Conservation (phyloP, 108 stramenopile genomes). For the Discostella pseudostelligera region DNA sequence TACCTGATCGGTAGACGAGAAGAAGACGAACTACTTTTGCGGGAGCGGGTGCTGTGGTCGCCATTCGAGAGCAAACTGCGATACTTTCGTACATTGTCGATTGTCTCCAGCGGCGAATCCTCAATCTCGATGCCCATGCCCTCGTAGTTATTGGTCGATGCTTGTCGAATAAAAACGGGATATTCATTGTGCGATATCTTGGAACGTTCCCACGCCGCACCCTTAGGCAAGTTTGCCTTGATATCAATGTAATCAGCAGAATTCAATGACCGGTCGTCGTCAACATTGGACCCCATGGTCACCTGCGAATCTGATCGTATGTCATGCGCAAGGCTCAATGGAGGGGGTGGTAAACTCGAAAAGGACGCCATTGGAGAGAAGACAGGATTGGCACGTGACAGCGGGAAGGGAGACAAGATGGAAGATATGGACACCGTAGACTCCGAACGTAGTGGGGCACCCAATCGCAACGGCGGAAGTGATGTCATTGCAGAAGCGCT, state of each 20-base stretch:
- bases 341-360: not conserved
- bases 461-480: constrained; percentile 30
- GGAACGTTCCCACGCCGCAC: constrained; percentile 32
- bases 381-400: constrained; percentile 27
- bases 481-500: constrained; percentile 10
- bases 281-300: constrained; percentile 20
- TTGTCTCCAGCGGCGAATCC: constrained; percentile 19
- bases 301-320: constrained; percentile 36
- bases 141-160: constrained; percentile 40
- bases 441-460: constrained; percentile 36
- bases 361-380: constrained; percentile 29
- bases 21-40: constrained; percentile 11
- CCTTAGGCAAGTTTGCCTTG: constrained; percentile 1
- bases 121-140: constrained; percentile 51
- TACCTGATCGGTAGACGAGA: constrained; percentile 16
- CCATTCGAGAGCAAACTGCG: constrained; percentile 28
- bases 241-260: constrained; percentile 16
- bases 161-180: constrained; percentile 40
- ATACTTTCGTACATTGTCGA: constrained; percentile 41
- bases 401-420: constrained; percentile 11
- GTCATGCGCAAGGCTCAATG: constrained; percentile 21
- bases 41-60: constrained; percentile 23
- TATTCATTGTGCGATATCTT: not conserved
- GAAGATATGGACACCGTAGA: constrained; percentile 33
- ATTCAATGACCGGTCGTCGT: constrained; percentile 25